A percentile compares a stretch with the other conserved stretches of the same genome.
Conservation (phyloP, 257 asterid species). For the Craterostigma plantagineum region DNA sequence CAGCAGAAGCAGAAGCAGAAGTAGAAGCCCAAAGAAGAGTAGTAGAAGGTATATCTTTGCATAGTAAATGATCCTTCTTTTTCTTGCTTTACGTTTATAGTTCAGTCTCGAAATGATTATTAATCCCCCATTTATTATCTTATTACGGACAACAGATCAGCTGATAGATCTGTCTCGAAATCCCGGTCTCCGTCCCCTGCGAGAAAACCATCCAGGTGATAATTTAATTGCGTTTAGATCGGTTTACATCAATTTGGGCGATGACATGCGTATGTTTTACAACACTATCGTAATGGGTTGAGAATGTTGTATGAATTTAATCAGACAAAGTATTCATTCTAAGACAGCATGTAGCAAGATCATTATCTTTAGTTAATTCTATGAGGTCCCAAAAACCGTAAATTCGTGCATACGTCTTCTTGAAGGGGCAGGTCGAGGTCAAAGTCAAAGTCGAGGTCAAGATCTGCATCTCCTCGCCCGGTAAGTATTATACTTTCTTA, state of each 20-base stretch:
- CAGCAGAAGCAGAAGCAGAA: constrained; percentile 88
- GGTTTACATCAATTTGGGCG: neutral
- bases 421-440: constrained; percentile 21
- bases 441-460: constrained; percentile 41
- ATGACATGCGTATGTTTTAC: neutral
- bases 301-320: too few species aligned
- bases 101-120: neutral
- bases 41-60: constrained; percentile 34
- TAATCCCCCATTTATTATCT: neutral
- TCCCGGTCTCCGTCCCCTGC: constrained; percentile 77
- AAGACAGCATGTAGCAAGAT: too few species aligned
- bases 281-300: too few species aligned
- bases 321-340: neutral
- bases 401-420: constrained; percentile 1
- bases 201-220: constrained; percentile 47
- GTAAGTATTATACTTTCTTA: constrained; percentile 13
- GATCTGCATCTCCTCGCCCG: constrained; percentile 62
- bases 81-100: neutral
- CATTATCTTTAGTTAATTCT: too few species aligned
- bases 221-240: constrained; percentile 1
- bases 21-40: constrained; percentile 51
- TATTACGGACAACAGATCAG: constrained; percentile 40
- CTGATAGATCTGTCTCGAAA: constrained; percentile 47
- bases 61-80: neutral
- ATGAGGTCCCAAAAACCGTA: neutral